phyloP scores from a whole-genome alignment of 768 basidiomycete species.

The Russula sp. region DNA sequence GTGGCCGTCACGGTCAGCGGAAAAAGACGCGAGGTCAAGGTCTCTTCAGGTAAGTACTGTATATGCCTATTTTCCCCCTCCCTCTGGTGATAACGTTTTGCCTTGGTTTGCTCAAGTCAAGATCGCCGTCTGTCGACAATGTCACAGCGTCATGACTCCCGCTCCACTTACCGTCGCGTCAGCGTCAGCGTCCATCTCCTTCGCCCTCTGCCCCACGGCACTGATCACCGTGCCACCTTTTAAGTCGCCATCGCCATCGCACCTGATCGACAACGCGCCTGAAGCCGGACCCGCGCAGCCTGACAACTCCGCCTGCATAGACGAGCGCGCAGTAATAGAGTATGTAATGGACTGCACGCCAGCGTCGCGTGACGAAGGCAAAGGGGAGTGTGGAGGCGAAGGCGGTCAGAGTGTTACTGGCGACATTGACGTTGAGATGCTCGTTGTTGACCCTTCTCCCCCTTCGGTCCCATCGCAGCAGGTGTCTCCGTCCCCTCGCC shows the following conservation, averaged over 20 bases:
- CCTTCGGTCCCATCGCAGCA: neutral
- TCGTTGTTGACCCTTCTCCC: neutral
- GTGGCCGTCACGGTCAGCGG: neutral
- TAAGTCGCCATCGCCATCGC: neutral
- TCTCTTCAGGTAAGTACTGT: neutral
- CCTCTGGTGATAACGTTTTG: neutral
- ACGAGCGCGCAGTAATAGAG: neutral
- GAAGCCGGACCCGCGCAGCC: neutral
- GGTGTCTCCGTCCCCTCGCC: neutral
- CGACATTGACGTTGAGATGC: neutral
- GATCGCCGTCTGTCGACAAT: neutral
- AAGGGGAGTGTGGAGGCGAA: neutral
- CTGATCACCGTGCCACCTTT: neutral
- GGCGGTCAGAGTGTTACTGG: neutral
- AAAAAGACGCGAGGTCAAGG: neutral
- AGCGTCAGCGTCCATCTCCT: neutral
- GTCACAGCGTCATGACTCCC: neutral
- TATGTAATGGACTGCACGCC: neutral
- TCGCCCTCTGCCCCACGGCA: conserved; percentile 9
- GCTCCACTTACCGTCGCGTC: neutral
- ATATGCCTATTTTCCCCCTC: neutral
- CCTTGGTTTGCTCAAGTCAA: neutral
- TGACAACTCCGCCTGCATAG: neutral
- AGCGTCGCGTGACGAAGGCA: neutral
- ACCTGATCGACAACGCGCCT: neutral